Conservation (phyloP, 768 basidiomycete species). For the Tylopilus felleus region DNA sequence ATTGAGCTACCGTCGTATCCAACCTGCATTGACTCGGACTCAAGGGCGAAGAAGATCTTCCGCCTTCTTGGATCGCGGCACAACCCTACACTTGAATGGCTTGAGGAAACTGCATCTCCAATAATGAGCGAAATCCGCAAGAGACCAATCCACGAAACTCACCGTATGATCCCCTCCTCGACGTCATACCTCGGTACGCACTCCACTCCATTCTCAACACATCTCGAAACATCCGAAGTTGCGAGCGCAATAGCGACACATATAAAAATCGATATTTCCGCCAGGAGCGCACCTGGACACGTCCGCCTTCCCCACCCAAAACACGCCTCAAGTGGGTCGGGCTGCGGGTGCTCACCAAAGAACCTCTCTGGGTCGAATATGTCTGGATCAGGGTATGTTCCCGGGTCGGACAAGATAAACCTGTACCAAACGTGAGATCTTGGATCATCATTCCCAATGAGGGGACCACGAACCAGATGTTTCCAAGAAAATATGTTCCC, state of each 20-base stretch:
- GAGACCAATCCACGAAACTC: neutral
- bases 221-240: neutral
- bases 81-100: slow-evolving; percentile 12
- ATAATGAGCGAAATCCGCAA: neutral
- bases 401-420: neutral
- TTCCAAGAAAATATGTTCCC: slow-evolving; percentile 10
- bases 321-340: neutral
- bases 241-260: neutral
- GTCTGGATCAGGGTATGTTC: neutral
- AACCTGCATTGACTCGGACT: no score
- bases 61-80: neutral
- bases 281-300: neutral
- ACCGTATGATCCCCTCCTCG: neutral
- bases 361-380: neutral
- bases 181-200: neutral
- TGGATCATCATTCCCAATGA: neutral
- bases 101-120: neutral
- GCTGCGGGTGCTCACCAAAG: neutral
- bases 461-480: slow-evolving; percentile 7
- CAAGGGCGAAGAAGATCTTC: no score
- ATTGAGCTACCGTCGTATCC: no score
- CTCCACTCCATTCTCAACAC: neutral
- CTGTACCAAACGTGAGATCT: neutral
- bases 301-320: neutral
- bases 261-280: neutral